phyloP scores from a whole-genome alignment of 2,329 filamentous ascomycete genomes.

The Camptophora hylomeconis region DNA sequence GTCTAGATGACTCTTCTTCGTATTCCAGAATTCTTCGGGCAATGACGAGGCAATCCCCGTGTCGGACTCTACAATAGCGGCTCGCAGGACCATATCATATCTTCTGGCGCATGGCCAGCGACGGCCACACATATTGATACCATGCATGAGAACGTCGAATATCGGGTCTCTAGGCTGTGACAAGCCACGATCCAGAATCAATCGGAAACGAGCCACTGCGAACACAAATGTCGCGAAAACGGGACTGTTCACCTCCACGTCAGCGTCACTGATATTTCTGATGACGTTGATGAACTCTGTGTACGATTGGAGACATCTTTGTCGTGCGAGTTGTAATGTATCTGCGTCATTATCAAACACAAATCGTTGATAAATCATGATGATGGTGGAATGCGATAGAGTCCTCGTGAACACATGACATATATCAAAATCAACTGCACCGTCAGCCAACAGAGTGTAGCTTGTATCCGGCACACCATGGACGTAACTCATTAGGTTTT shows the following conservation, averaged over 20 bases:
- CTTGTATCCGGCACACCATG: constrained; percentile 9
- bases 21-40: constrained; percentile 7
- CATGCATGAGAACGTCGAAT: constrained; percentile 17
- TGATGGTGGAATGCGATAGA: constrained; percentile 12
- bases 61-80: constrained; percentile 14
- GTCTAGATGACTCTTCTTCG: constrained; percentile 13
- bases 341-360: constrained; percentile 8
- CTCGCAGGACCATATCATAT: constrained; percentile 14
- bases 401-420: constrained; percentile 14
- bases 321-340: constrained; percentile 8
- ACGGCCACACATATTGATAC: constrained; percentile 16
- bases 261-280: constrained; percentile 15
- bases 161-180: constrained; percentile 8
- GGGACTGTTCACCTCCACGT: constrained; percentile 15
- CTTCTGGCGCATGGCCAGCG: constrained; percentile 15
- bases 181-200: constrained; percentile 10
- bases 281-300: constrained; percentile 12
- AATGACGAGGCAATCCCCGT: constrained; percentile 4
- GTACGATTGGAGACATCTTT: constrained; percentile 13
- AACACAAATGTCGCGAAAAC: constrained; percentile 12
- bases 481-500: constrained; percentile 15
- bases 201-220: constrained; percentile 12
- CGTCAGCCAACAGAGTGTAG: constrained; percentile 16
- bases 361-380: constrained; percentile 13
- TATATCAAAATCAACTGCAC: constrained; percentile 16